Evolutionary conservation across 1,284 basidiomycete species (phyloP).

Genomic region (Malassezia furfur): DNA sequence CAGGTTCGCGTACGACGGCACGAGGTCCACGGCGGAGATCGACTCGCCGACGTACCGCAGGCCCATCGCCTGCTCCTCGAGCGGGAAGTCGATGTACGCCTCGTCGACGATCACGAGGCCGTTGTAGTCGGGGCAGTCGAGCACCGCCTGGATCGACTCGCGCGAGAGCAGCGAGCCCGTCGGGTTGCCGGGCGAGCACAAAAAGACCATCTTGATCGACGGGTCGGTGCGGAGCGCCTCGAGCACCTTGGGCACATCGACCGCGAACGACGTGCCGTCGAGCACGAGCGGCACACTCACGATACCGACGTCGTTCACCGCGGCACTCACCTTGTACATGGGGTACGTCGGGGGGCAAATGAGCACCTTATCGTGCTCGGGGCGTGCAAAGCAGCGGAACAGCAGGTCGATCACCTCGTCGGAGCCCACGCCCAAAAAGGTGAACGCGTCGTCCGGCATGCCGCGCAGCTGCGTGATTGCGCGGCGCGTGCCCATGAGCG

Average conservation of each 20-base stretch:
- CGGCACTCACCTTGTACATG: constrained; percentile 91
- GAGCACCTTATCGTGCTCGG: constrained; percentile 63
- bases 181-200: constrained; percentile 96
- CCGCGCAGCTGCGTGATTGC: constrained; percentile 59
- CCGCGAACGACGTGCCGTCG: constrained; percentile 65
- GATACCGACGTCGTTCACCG: constrained; percentile 83
- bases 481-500: constrained; percentile 67
- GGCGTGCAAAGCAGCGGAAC: constrained; percentile 76
- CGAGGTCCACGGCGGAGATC: constrained; percentile 59
- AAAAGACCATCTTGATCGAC: constrained; percentile 76
- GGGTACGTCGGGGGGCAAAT: constrained; percentile 83
- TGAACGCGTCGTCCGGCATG: constrained; percentile 51
- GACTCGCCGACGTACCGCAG: constrained; percentile 38
- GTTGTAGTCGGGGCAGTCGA: constrained; percentile 72
- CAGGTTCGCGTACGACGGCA: constrained; percentile 75
- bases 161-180: constrained; percentile 81
- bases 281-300: constrained; percentile 71
- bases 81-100: constrained; percentile 89
- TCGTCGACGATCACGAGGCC: constrained; percentile 92
- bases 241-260: constrained; percentile 50
- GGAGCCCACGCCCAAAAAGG: constrained; percentile 91
- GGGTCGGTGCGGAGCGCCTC: constrained; percentile 27
- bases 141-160: constrained; percentile 59
- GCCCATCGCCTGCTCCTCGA: constrained; percentile 36
- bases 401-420: constrained; percentile 95